Evolutionary conservation across 139 green algal species (phyloP).

Genomic region (Volvox africanus): DNA sequence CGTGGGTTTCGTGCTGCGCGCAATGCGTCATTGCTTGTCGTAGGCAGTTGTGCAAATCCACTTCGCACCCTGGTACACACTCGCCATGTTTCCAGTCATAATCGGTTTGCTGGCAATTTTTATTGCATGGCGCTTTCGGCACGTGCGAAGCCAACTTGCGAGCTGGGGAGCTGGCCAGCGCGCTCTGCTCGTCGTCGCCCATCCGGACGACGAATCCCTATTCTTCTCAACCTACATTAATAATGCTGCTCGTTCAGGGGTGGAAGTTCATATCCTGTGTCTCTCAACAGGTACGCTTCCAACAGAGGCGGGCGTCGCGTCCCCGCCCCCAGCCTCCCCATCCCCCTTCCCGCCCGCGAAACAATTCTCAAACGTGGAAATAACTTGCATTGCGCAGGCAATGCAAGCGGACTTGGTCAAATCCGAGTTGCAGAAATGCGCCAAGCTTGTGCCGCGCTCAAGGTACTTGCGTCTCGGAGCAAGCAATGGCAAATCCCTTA

Average conservation of each 20-base stretch:
- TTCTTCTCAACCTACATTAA: conserved; percentile 66
- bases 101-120: too few species aligned
- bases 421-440: conserved; percentile 58
- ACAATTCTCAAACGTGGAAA: background rate
- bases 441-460: conserved; percentile 36
- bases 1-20: too few species aligned
- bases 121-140: background rate
- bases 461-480: background rate
- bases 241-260: background rate
- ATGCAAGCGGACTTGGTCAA: conserved; percentile 60
- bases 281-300: conserved; percentile 52
- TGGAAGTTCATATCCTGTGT: conserved; percentile 57
- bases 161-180: background rate
- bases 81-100: too few species aligned
- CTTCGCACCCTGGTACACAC: too few species aligned
- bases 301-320: background rate
- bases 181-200: conserved; percentile 65
- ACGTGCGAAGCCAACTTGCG: background rate
- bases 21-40: too few species aligned
- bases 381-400: conserved; percentile 45
- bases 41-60: too few species aligned
- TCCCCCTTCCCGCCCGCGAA: background rate
- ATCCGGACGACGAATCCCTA: conserved; percentile 77
- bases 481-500: too few species aligned
- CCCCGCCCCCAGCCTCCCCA: background rate